phyloP scores from a whole-genome alignment of 2,329 filamentous ascomycete species.

The Atkinsonella texensis region DNA sequence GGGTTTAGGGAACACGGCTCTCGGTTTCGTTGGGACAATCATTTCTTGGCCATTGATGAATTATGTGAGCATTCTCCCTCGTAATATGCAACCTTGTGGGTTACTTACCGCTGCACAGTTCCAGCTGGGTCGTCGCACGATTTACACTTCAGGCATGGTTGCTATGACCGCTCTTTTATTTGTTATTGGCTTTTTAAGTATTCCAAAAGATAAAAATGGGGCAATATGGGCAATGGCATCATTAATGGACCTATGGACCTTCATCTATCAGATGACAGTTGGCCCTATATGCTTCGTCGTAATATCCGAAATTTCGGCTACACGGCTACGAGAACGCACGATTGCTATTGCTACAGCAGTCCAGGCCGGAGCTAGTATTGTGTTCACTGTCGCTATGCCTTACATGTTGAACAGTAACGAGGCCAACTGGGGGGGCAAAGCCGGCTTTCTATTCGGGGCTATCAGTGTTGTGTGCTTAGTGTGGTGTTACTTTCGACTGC shows the following conservation, averaged over 20 bases:
- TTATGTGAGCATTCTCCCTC: constrained; percentile 9
- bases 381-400: constrained; percentile 16
- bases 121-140: constrained; percentile 25
- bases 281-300: constrained; percentile 31
- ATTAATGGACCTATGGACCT: constrained; percentile 29
- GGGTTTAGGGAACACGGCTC: constrained; percentile 25
- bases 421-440: constrained; percentile 21
- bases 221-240: constrained; percentile 26
- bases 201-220: constrained; percentile 18
- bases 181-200: constrained; percentile 29
- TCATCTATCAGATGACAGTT: constrained; percentile 28
- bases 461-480: constrained; percentile 13
- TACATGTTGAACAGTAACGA: constrained; percentile 21
- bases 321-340: constrained; percentile 20
- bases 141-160: constrained; percentile 20
- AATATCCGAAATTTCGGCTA: constrained; percentile 26
- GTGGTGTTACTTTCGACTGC: constrained; percentile 17
- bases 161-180: constrained; percentile 25
- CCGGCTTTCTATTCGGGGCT: constrained; percentile 19
- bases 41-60: constrained; percentile 29
- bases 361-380: constrained; percentile 13
- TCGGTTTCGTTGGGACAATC: constrained; percentile 29
- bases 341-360: constrained; percentile 19
- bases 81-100: no score
- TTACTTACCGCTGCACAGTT: constrained; percentile 6